Base-by-base conservation (phyloP, 192 early-diverging fungal genomes). In the Gaertneriomyces semiglobifer region DNA sequence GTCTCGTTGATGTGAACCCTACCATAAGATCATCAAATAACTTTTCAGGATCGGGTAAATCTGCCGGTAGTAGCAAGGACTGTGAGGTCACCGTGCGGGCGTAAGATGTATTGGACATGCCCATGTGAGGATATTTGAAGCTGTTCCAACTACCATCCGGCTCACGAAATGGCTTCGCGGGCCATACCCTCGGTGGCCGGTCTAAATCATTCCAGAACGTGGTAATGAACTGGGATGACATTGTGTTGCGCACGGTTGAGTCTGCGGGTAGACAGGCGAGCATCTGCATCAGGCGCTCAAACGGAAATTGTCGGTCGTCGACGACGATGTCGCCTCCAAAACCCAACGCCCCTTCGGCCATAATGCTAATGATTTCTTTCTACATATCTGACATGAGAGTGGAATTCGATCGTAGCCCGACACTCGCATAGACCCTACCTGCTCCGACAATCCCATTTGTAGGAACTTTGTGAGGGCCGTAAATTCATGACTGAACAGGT, bases 71-170 rank as follows among this genome's bases (percentile, higher is more conserved):
- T 25, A 46, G 71, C 9, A 45, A 76, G 53, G 16, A 19, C 56
- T 40, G 19, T 6, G 73, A 25, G 9, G 70, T 76, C 40, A 72
- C 71, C 12, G 63, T 72, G 25, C 71, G 73, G n/a, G 71, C 18
- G 47, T 76, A 72, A 0, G 71, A 52, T 11, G 71, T 77, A 16
- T 76, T 76, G 12, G 71, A 74, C 20, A 58, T 62, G 9, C 71
- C 71, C 41, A 72, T 67, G 19, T 76, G 43, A 12, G 73, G 73
- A 19, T 76, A 76, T 11, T 65, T 70, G 41, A 71, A 56, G 8
- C 40, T 76, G 71, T 72, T 76, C 62, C 74, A 76, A 66, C 73
- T 76, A 6, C 71, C 71, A 40, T 72, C 71, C 40, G 71, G 74
- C 19, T 43, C 73, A 42, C 71, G 71, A 20, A 76, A 76, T 7